Base-by-base conservation (phyloP, 2,329 filamentous ascomycete genomes). In the Nannizziopsis barbatae region DNA sequence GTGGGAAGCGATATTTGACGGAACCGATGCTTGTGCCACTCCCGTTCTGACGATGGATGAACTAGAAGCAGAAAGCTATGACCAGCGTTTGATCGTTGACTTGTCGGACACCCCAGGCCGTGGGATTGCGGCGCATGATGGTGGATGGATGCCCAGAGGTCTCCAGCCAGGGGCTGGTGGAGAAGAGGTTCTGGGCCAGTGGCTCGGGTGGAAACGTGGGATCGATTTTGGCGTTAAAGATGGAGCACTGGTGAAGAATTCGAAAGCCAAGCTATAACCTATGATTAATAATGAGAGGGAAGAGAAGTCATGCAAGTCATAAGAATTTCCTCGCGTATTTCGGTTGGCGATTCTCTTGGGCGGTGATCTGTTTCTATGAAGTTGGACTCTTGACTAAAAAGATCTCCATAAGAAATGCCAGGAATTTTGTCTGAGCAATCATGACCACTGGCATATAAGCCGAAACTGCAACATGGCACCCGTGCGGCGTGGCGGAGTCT, bases 1-100 rank as follows among this genome's bases (percentile, higher is more conserved):
- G 62, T 96, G 90, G 90, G 90, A 95, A 66, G 62, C 52, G 2
- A 71, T 94, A 5, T 96, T 95, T 62, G 86, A 94, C 62, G 86
- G 84, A 9, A 92, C 85, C 0, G 90, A 96, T 67, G 90, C 90
- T 1, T 96, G 90, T 64, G 87, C 84, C 54, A 87, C 86, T n/a
- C 90, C 90, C 0, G 85, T 96, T 1, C 70, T 95, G 37, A 81
- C 80, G 31, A 85, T 87, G 55, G 60, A 57, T 0, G 88, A 95
- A 66, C 70, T 95, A 38, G 77, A 86, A 58, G 55, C 62, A n/a
- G 67, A 63, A 15, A 74, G 73, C 0, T 80, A 65, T 53, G 67
- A 72, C 30, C 70, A 71, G 49, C 59, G 70, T 14, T 62, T 67
- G 5, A 62, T 67, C 7, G 70, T 75, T 20, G 68, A 60, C 32